Evolutionary conservation across 805 yeast genomes (phyloP).

Genomic region (Candida tibetensis): DNA sequence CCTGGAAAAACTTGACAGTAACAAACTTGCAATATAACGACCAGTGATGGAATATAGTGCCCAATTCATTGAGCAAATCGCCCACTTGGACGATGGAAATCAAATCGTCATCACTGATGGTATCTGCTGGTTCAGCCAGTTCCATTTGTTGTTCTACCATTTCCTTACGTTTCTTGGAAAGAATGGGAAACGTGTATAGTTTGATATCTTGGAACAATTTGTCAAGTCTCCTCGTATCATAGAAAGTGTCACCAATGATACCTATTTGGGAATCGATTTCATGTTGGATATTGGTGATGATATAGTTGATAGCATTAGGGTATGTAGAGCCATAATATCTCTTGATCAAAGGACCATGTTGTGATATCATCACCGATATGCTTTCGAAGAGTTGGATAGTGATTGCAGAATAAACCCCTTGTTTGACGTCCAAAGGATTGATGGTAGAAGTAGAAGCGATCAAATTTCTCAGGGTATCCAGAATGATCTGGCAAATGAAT

Average conservation of each 20-base stretch:
- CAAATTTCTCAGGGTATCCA: conserved; percentile 70
- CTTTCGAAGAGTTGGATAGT: conserved; percentile 74
- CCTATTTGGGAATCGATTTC: conserved; percentile 95
- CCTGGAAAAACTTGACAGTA: conserved; percentile 55
- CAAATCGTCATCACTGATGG: conserved; percentile 30
- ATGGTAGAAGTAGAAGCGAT: conserved; percentile 41
- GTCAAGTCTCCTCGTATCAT: conserved; percentile 66
- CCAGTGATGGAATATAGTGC: conserved; percentile 84
- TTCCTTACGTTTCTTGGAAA: conserved; percentile 16
- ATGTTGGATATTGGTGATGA: conserved; percentile 70
- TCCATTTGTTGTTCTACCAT: conserved; percentile 10
- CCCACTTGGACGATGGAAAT: conserved; percentile 63
- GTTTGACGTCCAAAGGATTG: conserved; percentile 21
- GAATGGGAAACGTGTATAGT: conserved; percentile 41
- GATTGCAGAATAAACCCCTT: conserved; percentile 59
- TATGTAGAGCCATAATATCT: conserved; percentile 60
- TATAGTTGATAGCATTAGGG: conserved; percentile 54
- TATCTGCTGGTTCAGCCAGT: conserved; percentile 7
- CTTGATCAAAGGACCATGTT: conserved; percentile 77
- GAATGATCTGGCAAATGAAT: conserved; percentile 81
- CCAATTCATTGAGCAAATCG: conserved; percentile 64
- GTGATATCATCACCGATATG: conserved; percentile 78
- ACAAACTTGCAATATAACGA: conserved; percentile 71
- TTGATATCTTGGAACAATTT: conserved; percentile 53
- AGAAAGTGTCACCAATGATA: conserved; percentile 78